These are phyloP conservation scores for Phaeotremella fagi DNA, from an alignment of 768 basidiomycete genomes.

Conservation along the genomic window DNA sequence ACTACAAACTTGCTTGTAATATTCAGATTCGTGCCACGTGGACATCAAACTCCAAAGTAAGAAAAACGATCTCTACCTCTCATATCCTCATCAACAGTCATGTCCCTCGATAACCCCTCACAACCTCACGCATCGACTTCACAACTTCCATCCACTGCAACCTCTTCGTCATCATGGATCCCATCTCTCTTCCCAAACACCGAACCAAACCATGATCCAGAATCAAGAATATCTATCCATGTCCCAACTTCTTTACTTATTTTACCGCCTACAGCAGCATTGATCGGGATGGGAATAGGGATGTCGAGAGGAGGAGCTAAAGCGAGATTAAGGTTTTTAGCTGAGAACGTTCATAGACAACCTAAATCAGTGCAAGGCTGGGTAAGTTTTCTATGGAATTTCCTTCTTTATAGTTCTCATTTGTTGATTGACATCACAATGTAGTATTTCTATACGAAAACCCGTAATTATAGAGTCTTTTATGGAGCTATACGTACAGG, in stretches of 20 bases:
- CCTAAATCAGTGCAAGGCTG: conserved; percentile 46
- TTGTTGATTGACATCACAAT: background rate
- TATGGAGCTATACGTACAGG: conserved; percentile 33
- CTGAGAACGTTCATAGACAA: conserved; percentile 46
- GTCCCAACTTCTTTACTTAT: conserved; percentile 36
- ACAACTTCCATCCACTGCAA: background rate
- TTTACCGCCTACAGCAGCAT: conserved; percentile 36
- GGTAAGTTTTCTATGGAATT: conserved; percentile 27
- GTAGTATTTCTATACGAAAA: conserved; percentile 48
- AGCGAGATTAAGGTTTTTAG: conserved; percentile 44
- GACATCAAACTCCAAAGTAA: too few relatives aligned
- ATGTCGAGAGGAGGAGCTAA: conserved; percentile 38
- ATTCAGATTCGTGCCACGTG: too few relatives aligned
- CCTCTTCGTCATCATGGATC: background rate
- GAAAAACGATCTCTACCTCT: too few relatives aligned
- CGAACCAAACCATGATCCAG: background rate
- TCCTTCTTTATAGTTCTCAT: background rate
- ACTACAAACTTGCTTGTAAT: too few relatives aligned
- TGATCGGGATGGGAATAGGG: conserved; percentile 41
- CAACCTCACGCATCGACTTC: background rate
- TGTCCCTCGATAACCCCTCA: background rate
- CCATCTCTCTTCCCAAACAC: background rate
- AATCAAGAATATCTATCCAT: conserved; percentile 20
- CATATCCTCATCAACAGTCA: too few relatives aligned
- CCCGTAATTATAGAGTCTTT: conserved; percentile 44